Evolutionary conservation across 345 rosid species (phyloP).

Genomic region (Rhizophora apiculata): DNA sequence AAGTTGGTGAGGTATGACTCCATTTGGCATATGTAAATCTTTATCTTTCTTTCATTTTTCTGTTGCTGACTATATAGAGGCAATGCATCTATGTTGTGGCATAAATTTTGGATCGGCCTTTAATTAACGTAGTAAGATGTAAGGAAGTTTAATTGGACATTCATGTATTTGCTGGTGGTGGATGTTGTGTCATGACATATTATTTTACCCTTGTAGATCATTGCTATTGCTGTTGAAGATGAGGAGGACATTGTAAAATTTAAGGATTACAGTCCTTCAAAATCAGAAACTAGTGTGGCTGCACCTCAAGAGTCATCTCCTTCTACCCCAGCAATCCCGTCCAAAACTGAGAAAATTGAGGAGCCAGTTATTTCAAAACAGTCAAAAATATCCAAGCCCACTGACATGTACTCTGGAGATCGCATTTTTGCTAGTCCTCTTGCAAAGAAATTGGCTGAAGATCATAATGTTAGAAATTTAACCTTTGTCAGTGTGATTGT

Average conservation of each 20-base stretch:
- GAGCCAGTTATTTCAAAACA: slow-evolving; percentile 57
- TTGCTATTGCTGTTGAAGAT: slow-evolving; percentile 89
- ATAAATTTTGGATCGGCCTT: background rate
- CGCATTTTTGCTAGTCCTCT: slow-evolving; percentile 91
- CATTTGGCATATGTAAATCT: background rate
- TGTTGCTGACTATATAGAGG: background rate
- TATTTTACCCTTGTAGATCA: slow-evolving; percentile 41
- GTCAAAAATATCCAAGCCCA: slow-evolving; percentile 53
- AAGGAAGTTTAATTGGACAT: slow-evolving; percentile 1
- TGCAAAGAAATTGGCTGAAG: slow-evolving; percentile 89
- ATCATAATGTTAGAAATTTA: slow-evolving; percentile 50
- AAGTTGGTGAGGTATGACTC: slow-evolving; percentile 88
- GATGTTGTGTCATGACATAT: background rate
- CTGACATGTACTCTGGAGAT: slow-evolving; percentile 46
- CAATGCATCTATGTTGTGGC: background rate
- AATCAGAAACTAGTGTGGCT: slow-evolving; percentile 40
- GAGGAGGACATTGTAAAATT: slow-evolving; percentile 79
- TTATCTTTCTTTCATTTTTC: background rate
- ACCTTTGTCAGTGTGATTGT: background rate
- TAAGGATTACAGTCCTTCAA: slow-evolving; percentile 76
- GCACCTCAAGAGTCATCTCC: slow-evolving; percentile 43
- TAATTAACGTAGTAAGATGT: background rate
- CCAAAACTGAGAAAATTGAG: slow-evolving; percentile 55
- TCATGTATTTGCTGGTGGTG: background rate
- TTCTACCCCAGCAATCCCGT: slow-evolving; percentile 38